Conservation (phyloP, 768 basidiomycete species). For the Rossbeevera mucosa region DNA sequence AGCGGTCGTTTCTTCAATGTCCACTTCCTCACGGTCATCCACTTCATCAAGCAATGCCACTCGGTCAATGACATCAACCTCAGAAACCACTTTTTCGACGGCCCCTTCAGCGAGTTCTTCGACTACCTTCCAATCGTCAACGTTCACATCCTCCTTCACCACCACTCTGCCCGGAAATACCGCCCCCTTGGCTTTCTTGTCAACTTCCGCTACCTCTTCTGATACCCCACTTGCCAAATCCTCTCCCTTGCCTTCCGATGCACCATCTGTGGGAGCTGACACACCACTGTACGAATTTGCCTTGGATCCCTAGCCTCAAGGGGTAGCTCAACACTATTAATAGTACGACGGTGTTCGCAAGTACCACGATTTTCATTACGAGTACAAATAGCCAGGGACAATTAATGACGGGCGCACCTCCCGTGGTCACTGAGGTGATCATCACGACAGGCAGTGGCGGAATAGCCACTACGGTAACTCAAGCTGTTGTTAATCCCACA, state of each 20-base stretch:
- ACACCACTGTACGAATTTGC: conserved; percentile 25
- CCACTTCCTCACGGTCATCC: conserved; percentile 14
- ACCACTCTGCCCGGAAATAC: conserved; percentile 3
- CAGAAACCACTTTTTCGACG: not conserved
- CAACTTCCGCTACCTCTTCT: conserved; percentile 4
- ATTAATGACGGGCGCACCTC: conserved; percentile 47
- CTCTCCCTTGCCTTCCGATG: conserved; percentile 2
- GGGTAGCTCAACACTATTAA: conserved; percentile 13
- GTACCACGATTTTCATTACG: conserved; percentile 47
- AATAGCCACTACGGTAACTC: conserved; percentile 52
- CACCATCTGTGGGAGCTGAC: conserved; percentile 3
- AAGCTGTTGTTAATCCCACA: conserved; percentile 67
- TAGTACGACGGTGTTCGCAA: conserved; percentile 50
- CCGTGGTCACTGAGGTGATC: conserved; percentile 51
- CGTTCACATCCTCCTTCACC: conserved; percentile 8
- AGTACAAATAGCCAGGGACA: conserved; percentile 58
- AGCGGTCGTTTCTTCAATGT: conserved; percentile 1
- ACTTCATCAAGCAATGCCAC: conserved; percentile 13
- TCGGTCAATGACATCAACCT: conserved; percentile 18
- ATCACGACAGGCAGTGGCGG: conserved; percentile 56
- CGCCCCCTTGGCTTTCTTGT: conserved; percentile 15
- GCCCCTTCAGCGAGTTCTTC: conserved; percentile 14
- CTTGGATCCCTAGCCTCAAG: conserved; percentile 3
- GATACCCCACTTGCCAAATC: conserved; percentile 6
- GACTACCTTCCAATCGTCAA: conserved; percentile 7